Evolutionary conservation across 768 basidiomycete species (phyloP), one percentile per base, ranked within the genome.

Genomic region (Leccinum barrowsii): DNA sequence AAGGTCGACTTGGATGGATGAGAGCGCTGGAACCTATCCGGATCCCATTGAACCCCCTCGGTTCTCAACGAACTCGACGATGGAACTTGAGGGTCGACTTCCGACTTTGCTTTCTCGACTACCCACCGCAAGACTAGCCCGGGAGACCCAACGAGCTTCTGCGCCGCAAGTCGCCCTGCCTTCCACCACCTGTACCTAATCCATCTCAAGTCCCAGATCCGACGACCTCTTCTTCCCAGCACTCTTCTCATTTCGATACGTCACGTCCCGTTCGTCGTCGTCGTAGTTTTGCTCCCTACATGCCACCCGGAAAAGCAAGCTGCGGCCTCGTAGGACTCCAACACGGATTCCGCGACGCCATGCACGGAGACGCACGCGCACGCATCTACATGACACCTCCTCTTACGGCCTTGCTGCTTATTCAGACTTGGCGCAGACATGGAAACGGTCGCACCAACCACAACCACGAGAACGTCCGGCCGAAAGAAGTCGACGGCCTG

Each of bases 131-230:
- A 50, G 34, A 3, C 51, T 7, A 62, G 17, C 3, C 68, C 69
- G 34, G 62, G 56, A 10, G 60, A 56, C 6, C 69, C 69, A n/a
- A 70, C 67, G 17, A 70, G 62, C 22, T 65, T 62, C 44, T 63
- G 59, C 2, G 63, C 59, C 12, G 52, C 40, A 34, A 58, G 44
- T 22, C 2, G 51, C 53, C 63, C 59, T 62, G 35, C 65, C 69
- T 50, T 65, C 55, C n/a, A 69, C 69, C 26, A 70, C 69, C 19
- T 34, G 46, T 3, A 24, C 60, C 54, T 70, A 70, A 7, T 69
- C 59, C 2, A 67, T 58, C 51, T 50, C 55, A 32, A 58, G 48
- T n/a, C 40, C 65, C 50, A 68, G 11, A 48, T 22, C 50, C 22
- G 37, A 30, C 1, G 47, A 19, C 46, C 24, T 21, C 10, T 50